A percentile compares a stretch with the other conserved stretches of the same genome.
Evolutionary conservation across 345 rosid species (phyloP).

Genomic region (Kandelia obovata): DNA sequence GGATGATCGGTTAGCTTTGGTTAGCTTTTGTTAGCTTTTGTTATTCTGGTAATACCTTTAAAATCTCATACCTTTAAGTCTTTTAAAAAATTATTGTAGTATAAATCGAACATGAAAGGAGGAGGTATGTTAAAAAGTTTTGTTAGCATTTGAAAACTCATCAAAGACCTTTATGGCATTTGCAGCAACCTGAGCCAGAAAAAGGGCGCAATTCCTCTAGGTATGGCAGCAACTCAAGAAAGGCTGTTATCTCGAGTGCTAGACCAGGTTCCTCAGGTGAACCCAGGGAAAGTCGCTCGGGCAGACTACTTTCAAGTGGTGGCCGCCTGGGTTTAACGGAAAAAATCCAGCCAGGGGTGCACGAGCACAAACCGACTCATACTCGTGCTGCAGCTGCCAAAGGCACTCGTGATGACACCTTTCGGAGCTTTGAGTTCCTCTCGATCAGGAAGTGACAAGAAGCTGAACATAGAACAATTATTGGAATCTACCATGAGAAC

Average conservation of each 20-base stretch:
- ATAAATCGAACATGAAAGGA: too few species aligned
- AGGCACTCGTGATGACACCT: constrained; percentile 61
- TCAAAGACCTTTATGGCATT: neutral
- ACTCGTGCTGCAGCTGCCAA: constrained; percentile 49
- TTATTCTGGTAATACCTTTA: too few species aligned
- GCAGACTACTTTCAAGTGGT: constrained; percentile 20
- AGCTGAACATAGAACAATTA: neutral
- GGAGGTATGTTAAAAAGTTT: neutral
- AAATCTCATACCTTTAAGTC: too few species aligned
- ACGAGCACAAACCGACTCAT: constrained; percentile 57
- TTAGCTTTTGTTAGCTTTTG: too few species aligned
- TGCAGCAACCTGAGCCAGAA: constrained; percentile 64
- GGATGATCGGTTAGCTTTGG: too few species aligned
- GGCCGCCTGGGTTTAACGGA: constrained; percentile 25
- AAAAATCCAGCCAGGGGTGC: constrained; percentile 25
- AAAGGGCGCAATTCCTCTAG: constrained; percentile 45
- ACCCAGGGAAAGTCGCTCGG: constrained; percentile 23
- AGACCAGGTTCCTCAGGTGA: constrained; percentile 33
- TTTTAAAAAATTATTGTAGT: too few species aligned
- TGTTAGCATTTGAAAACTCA: neutral
- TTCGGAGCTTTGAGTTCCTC: constrained; percentile 74
- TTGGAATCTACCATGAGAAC: neutral
- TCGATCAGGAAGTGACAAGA: constrained; percentile 35
- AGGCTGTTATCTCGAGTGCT: constrained; percentile 22
- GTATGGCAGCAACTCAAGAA: constrained; percentile 30